Conservation (phyloP, 305 asterid species). For the Striga hermonthica region DNA sequence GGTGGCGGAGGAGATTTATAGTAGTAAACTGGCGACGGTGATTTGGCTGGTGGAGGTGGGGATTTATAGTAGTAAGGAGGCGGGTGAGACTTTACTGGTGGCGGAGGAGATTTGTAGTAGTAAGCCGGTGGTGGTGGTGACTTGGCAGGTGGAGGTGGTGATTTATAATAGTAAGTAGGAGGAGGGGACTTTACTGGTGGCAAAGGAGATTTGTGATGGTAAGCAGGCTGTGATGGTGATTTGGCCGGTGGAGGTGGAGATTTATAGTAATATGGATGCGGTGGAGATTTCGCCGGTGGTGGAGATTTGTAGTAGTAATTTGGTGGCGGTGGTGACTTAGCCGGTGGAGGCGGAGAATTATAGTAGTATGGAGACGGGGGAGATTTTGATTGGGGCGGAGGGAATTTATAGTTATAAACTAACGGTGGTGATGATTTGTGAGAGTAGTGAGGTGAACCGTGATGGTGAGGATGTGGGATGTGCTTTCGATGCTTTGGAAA, state of each 20-base stretch:
- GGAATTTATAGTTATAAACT: no score
- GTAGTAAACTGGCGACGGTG: no score
- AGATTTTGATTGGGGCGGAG: no score
- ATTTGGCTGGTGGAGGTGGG: no score
- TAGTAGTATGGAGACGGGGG: constrained; percentile 7
- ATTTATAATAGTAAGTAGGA: neutral
- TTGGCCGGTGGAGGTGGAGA: constrained; percentile 3
- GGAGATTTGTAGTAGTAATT: neutral
- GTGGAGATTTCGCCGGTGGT: constrained; percentile 6
- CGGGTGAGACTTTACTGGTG: no score
- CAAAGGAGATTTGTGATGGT: neutral
- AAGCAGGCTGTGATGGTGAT: neutral
- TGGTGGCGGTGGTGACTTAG: neutral
- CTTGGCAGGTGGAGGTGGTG: neutral
- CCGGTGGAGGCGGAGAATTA: constrained; percentile 1
- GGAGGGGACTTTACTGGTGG: constrained; percentile 18
- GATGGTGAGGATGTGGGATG: neutral
- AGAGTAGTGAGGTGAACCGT: neutral
- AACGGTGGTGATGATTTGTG: constrained; percentile 10
- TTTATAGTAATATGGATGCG: neutral
- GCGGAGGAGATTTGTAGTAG: no score
- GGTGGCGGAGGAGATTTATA: no score
- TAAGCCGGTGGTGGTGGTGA: no score
- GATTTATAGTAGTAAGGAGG: no score
- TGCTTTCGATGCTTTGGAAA: neutral